phyloP scores from a whole-genome alignment of 495 filamentous ascomycete genomes.

The Penicillium herquei region DNA sequence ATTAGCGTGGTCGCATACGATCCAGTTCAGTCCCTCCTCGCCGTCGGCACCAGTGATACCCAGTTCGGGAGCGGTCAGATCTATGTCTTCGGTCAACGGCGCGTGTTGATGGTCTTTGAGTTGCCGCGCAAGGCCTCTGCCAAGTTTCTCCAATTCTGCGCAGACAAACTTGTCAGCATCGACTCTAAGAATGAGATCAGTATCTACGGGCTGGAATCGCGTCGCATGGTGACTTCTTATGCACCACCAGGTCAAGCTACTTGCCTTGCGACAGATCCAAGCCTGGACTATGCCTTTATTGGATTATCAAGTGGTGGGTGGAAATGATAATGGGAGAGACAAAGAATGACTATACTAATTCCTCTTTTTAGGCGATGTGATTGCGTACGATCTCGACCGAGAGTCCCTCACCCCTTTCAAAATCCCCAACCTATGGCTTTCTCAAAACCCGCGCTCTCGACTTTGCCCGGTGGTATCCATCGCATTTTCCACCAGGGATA shows the following conservation, averaged over 20 bases:
- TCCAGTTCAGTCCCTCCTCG: slow-evolving; percentile 87
- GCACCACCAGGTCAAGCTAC: slow-evolving; percentile 71
- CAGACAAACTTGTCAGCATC: slow-evolving; percentile 75
- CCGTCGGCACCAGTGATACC: slow-evolving; percentile 84
- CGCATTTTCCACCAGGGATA: slow-evolving; percentile 84
- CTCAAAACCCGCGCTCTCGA: slow-evolving; percentile 57
- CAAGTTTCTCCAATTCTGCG: slow-evolving; percentile 69
- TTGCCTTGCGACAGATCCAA: slow-evolving; percentile 74
- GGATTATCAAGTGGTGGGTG: slow-evolving; percentile 64
- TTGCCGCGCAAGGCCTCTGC: slow-evolving; percentile 67
- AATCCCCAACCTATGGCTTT: slow-evolving; percentile 81
- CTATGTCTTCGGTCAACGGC: slow-evolving; percentile 84
- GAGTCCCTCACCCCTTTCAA: slow-evolving; percentile 70
- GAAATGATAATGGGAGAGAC: not conserved
- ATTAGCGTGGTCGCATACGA: slow-evolving; percentile 83
- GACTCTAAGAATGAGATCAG: slow-evolving; percentile 81
- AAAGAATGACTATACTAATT: not conserved
- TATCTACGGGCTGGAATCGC: slow-evolving; percentile 71
- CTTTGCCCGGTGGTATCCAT: slow-evolving; percentile 67
- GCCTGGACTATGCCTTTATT: slow-evolving; percentile 86
- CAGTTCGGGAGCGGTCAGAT: slow-evolving; percentile 77
- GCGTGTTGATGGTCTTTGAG: slow-evolving; percentile 67
- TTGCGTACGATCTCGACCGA: slow-evolving; percentile 87
- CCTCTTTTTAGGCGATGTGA: slow-evolving; percentile 60
- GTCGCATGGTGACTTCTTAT: slow-evolving; percentile 58